Evolutionary conservation across 805 yeast genomes (phyloP), one percentile per base, ranked within the genome.

Genomic region (Kodamaea kakaduensis): DNA sequence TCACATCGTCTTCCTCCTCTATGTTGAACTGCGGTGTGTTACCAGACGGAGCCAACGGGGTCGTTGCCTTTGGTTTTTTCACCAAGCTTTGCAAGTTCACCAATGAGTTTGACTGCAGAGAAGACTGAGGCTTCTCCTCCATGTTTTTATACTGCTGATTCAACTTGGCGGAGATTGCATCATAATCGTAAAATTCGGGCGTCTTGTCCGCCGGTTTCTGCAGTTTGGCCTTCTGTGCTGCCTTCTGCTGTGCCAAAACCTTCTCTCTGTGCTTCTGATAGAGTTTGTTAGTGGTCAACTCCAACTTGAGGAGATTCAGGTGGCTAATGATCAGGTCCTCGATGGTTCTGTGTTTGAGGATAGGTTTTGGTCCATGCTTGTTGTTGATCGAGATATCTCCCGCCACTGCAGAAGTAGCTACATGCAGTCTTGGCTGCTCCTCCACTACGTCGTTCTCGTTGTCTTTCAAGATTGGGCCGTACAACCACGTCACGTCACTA

Each of bases 401-500:
- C 0, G 73, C 73, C 4, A 61, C 70, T 6, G 59, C 61, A 28
- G 61, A 57, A n/a, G 67, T 56, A 1, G 69, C 70, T n/a, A 67
- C 62, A 22, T 27, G 25, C 26, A 21, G 30, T 9, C 22, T 19
- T 2, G 37, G 37, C 9, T 16, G 25, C 4, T 26, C 37, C 17
- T 22, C 32, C n/a, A n/a, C 22, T 9, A 14, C 33, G 17, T 43
- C 44, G 25, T 46, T 42, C 9, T 28, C 44, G 22, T 38, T 35
- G 37, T 73, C 78, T 38, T 68, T 69, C 37, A 76, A 68, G 16
- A 78, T 66, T 0, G 99, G 99, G 1, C 99, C 99, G 61, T 90
- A 93, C 9, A 93, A 73, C 98, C 98, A 93, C 1, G 97, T 88
- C 8, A 93, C 96, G 58, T 93, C 99, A 40, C 83, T 81, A 51